Evolutionary conservation across 2,329 filamentous ascomycete genomes (phyloP).

Genomic region (Cadophora sp.): DNA sequence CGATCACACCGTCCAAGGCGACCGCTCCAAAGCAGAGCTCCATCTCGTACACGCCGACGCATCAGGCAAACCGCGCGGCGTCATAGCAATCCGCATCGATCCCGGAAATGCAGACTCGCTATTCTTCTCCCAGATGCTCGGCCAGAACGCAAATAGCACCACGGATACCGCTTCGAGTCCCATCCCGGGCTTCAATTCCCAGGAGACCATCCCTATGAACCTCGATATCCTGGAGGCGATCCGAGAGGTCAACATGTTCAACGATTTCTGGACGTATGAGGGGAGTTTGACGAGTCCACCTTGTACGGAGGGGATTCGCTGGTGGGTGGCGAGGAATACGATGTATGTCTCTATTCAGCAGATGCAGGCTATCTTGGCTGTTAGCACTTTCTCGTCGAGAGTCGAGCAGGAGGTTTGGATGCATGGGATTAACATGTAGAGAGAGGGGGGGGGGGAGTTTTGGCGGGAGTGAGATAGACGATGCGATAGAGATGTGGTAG

Average conservation of each 20-base stretch:
- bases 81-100: constrained; percentile 55
- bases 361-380: constrained; percentile 54
- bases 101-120: constrained; percentile 48
- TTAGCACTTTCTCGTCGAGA: constrained; percentile 53
- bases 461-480: not conserved
- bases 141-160: not conserved
- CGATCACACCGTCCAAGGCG: constrained; percentile 54
- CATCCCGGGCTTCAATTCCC: constrained; percentile 50
- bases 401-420: constrained; percentile 55
- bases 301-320: constrained; percentile 54
- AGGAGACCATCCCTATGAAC: constrained; percentile 35
- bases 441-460: not conserved
- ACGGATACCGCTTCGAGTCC: constrained; percentile 30
- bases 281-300: constrained; percentile 56
- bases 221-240: constrained; percentile 48
- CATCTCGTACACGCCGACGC: constrained; percentile 56
- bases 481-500: no score
- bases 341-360: constrained; percentile 53
- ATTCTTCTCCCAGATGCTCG: constrained; percentile 52
- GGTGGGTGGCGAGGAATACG: constrained; percentile 52
- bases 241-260: constrained; percentile 48
- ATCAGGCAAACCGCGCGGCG: constrained; percentile 51
- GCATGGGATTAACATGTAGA: constrained; percentile 43
- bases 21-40: constrained; percentile 54
- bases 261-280: constrained; percentile 56